Conservation (phyloP, 1,139 yeast species). For the Lodderomyces oxycetoniae region DNA sequence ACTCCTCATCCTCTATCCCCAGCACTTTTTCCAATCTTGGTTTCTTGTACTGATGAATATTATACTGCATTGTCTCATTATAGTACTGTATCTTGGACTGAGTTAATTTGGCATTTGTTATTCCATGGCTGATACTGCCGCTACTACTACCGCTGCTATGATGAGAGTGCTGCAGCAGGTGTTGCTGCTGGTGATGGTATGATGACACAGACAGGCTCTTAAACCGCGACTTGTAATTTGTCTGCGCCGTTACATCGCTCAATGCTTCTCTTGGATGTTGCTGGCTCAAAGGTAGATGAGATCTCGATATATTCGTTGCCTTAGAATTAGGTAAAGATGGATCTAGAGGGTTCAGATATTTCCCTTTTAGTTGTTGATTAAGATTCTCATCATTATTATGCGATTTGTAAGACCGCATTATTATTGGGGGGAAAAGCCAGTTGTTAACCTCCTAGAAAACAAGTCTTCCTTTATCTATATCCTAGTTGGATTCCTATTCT, state of each 20-base stretch:
- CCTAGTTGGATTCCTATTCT: no score
- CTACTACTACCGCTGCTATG: conserved; percentile 7
- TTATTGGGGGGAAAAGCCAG: no score
- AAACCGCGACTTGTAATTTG: conserved; percentile 11
- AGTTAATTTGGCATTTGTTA: conserved; percentile 5
- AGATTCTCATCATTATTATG: conserved; percentile 13
- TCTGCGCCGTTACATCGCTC: conserved; percentile 27
- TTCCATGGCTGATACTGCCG: conserved; percentile 4
- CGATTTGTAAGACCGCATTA: conserved; percentile 12
- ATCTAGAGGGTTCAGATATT: no score
- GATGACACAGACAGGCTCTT: no score
- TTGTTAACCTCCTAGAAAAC: no score
- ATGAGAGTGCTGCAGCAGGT: conserved; percentile 9
- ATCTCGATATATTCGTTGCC: no score
- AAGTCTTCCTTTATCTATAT: no score
- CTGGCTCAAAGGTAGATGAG: conserved; percentile 1
- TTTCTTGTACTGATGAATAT: conserved; percentile 20
- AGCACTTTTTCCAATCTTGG: conserved; percentile 20
- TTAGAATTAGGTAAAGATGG: no score
- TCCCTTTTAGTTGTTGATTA: conserved; percentile 7
- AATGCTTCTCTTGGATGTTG: conserved; percentile 26
- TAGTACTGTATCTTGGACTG: conserved; percentile 20
- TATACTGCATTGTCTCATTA: conserved; percentile 15
- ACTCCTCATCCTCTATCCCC: conserved; percentile 1
- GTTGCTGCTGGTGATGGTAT: conserved; percentile 8